Evolutionary conservation across 1,284 basidiomycete species (phyloP).

Genomic region (Boletellus deceptivus): DNA sequence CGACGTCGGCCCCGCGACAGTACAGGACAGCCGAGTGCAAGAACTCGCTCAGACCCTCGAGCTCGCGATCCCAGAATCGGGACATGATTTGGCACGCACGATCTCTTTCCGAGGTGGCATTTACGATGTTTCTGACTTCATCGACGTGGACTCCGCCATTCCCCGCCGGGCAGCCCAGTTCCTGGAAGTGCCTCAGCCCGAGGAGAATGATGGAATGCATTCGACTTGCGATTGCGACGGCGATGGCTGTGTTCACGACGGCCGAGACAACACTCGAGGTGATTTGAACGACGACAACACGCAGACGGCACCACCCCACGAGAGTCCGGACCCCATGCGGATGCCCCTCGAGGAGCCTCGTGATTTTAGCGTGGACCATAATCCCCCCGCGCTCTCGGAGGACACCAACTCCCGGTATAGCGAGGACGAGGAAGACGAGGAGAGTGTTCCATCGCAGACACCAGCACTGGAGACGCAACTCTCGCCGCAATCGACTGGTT

Average conservation of each 20-base stretch:
- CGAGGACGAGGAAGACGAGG: background rate
- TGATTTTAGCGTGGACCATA: constrained; percentile 9
- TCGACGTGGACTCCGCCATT: background rate
- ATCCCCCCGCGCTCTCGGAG: constrained; percentile 9
- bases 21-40: constrained; percentile 13
- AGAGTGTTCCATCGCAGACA: background rate
- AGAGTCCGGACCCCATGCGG: constrained; percentile 11
- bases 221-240: no score
- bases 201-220: background rate
- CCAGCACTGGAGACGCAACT: background rate
- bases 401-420: constrained; percentile 4
- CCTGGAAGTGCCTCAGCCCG: no score
- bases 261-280: background rate
- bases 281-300: background rate
- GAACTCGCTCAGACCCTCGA: background rate
- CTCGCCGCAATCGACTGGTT: background rate
- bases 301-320: no score
- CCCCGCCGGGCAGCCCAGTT: fast-evolving
- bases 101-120: background rate
- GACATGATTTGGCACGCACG: background rate
- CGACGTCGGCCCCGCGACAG: constrained; percentile 3
- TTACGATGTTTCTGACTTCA: background rate
- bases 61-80: background rate
- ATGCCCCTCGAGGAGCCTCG: constrained; percentile 17
- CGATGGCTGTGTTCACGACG: background rate